phyloP scores from a whole-genome alignment of 1,139 yeast genomes.

The Blastobotrys arbuscula region DNA sequence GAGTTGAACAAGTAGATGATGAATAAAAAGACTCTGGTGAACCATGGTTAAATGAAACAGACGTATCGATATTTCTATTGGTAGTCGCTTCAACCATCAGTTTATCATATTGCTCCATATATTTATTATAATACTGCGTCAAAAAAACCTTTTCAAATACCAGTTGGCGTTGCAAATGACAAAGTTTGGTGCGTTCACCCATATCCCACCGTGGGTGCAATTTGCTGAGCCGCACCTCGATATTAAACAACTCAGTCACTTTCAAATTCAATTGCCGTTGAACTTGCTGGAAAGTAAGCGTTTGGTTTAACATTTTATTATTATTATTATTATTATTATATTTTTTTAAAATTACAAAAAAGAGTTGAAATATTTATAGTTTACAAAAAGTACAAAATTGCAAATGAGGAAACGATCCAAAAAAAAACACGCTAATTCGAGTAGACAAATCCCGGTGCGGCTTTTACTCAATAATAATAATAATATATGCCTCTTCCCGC shows the following conservation, averaged over 20 bases:
- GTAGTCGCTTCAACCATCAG: no score
- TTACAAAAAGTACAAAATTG: no score
- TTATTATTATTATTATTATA: background rate
- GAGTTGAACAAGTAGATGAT: no score
- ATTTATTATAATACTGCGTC: background rate
- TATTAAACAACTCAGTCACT: background rate
- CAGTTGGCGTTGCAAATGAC: background rate
- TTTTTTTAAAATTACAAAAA: no score
- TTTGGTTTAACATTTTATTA: background rate
- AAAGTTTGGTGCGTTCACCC: slow-evolving; percentile 1
- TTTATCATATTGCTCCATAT: background rate
- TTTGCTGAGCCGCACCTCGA: background rate
- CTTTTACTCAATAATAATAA: no score
- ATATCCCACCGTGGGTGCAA: slow-evolving; percentile 10
- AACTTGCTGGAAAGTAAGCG: background rate
- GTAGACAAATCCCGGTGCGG: no score
- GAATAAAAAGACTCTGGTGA: no score
- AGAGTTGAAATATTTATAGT: no score
- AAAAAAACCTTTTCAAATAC: background rate
- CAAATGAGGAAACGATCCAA: background rate
- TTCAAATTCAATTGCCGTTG: background rate
- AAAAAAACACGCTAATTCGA: no score
- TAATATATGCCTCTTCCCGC: no score
- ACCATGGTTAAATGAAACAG: no score
- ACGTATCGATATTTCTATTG: no score